Evolutionary conservation across 768 basidiomycete species (phyloP), one percentile per base, ranked within the genome.

Genomic region (Pulveroboletus ravenelii): DNA sequence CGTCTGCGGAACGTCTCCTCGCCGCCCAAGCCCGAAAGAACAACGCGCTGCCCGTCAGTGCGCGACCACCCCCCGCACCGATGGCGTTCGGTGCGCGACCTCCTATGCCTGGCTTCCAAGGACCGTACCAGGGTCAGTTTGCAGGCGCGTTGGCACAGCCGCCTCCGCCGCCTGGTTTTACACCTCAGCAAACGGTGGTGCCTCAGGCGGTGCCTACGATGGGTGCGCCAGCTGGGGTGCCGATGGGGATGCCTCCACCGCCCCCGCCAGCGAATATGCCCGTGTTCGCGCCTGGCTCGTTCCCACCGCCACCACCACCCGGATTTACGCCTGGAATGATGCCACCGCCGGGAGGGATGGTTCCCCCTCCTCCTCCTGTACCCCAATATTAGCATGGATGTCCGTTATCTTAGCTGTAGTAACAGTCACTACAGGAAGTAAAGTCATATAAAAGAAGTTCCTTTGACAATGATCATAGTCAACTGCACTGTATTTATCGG

Each of bases 1-100:
- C 95, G 10, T 77, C 88, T 14, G 94, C 96, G n/a, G 96, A 99
- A 72, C 85, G 96, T 50, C 81, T 97, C 31, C 81, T 99, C 59
- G 93, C 94, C 3, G 84, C 93, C 2, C 94, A 98, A 68, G 96
- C 95, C 41, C 81, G 91, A 57, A 96, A 95, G 72, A 93, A 95
- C 71, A 93, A 94, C 58, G 91, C 90, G 3, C 74, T 93, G 5
- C 91, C 91, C 6, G 81, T 88, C 51, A 76, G 79, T 43, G 78
- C 84, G 12, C 81, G 89, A 1, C 88, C 89, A 1, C 87, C 88
- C 7, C 80, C 85, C 0, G 82, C 84, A 18, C 84, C 84, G 15
- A 83, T 87, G 69, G 79, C 79, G 20, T 86, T 87, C 62, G 86
- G 85, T 45, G 73, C 78, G 5, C 78, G 76, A 20, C 84, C 82